A percentile compares a stretch with the other conserved stretches of the same genome.
Conservation (phyloP, 2,329 filamentous ascomycete species). For the Thyridium curvatum region DNA sequence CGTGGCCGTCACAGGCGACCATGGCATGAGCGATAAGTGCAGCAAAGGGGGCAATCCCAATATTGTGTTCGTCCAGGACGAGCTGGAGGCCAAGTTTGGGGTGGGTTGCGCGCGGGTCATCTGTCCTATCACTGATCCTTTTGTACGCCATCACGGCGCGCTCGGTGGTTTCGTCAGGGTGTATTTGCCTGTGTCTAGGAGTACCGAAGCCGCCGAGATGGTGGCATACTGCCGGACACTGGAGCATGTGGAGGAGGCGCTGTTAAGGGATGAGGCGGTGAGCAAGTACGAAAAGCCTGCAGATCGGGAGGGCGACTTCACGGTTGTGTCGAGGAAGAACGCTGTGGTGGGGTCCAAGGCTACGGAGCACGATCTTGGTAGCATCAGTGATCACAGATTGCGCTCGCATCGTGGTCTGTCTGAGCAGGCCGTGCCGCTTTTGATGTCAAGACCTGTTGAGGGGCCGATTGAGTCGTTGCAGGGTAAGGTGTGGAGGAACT, state of each 20-base stretch:
- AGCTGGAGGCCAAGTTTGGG: constrained; percentile 23
- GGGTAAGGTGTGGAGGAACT: constrained; percentile 35
- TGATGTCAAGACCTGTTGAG: constrained; percentile 20
- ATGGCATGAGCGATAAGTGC: constrained; percentile 35
- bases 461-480: constrained; percentile 13
- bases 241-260: constrained; percentile 23
- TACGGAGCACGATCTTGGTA: constrained; percentile 25
- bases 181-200: constrained; percentile 21
- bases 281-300: constrained; percentile 26
- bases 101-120: constrained; percentile 26
- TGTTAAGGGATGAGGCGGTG: constrained; percentile 23
- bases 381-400: constrained; percentile 23
- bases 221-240: constrained; percentile 18
- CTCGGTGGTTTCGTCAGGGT: constrained; percentile 34
- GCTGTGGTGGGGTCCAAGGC: constrained; percentile 27
- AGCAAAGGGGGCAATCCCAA: constrained; percentile 24
- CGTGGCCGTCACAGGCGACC: constrained; percentile 32
- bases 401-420: constrained; percentile 35
- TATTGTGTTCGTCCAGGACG: constrained; percentile 31
- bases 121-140: constrained; percentile 36
- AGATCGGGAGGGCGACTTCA: constrained; percentile 32
- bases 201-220: too few relatives aligned
- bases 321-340: constrained; percentile 26
- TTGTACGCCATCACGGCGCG: constrained; percentile 34
- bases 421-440: constrained; percentile 29